phyloP scores from a whole-genome alignment of 305 asterid genomes.

The Nicotiana rustica region DNA sequence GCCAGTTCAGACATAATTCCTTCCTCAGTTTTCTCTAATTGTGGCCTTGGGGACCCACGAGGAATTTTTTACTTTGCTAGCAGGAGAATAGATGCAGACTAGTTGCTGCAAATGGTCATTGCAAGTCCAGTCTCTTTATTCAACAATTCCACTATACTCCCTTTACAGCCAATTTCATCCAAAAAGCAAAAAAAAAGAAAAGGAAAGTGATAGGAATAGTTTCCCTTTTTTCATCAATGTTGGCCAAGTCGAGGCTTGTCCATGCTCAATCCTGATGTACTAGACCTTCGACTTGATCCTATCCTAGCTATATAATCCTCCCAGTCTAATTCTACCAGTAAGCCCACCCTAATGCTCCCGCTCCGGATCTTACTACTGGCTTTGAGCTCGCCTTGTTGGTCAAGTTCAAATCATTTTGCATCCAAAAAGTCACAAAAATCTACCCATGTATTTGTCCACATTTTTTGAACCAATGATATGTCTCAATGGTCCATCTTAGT shows the following conservation, averaged over 20 bases:
- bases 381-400: constrained; percentile 26
- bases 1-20: too few relatives aligned
- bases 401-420: neutral
- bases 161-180: neutral
- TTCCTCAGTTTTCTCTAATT: too few relatives aligned
- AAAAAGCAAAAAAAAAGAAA: neutral
- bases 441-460: neutral
- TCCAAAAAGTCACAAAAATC: constrained; percentile 2
- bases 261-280: neutral
- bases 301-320: neutral
- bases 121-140: too few relatives aligned
- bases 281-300: neutral
- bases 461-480: neutral
- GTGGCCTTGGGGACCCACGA: too few relatives aligned
- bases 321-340: neutral
- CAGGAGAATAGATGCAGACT: too few relatives aligned
- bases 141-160: neutral
- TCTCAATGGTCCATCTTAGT: neutral
- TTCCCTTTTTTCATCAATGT: neutral
- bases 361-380: neutral
- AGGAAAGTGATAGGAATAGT: neutral
- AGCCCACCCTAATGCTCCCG: neutral
- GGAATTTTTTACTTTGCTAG: too few relatives aligned
- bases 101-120: too few relatives aligned
- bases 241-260: neutral